These are phyloP conservation scores for Misopates orontium DNA, from an alignment of 257 asterid genomes.

Conservation along the genomic window DNA sequence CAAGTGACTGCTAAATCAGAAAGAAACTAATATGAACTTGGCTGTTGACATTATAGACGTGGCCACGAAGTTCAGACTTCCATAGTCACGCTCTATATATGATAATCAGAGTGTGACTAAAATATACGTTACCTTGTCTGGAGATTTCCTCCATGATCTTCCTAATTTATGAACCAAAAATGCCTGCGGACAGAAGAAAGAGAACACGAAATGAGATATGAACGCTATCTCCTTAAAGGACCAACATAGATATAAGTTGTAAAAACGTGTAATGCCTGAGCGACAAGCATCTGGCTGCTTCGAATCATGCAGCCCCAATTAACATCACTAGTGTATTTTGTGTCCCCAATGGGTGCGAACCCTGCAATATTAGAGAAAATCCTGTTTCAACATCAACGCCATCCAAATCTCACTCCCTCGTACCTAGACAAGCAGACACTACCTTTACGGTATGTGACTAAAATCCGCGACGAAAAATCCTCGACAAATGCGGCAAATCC, in stretches of 20 bases:
- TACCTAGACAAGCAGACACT: background rate
- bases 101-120: no score
- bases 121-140: constrained; percentile 51
- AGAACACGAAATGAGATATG: background rate
- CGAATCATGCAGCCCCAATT: constrained; percentile 99
- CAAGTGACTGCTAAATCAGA: constrained; percentile 59
- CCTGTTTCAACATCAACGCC: constrained; percentile 6
- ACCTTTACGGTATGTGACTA: constrained; percentile 94
- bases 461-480: constrained; percentile 86
- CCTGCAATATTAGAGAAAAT: constrained; percentile 46
- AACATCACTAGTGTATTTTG: constrained; percentile 83
- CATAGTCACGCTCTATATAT: background rate
- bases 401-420: background rate
- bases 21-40: constrained; percentile 20
- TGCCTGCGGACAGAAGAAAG: constrained; percentile 50
- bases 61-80: background rate
- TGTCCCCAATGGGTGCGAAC: constrained; percentile 67
- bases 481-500: constrained; percentile 85
- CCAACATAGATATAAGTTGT: constrained; percentile 9
- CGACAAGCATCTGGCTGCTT: constrained; percentile 99
- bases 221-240: constrained; percentile 10
- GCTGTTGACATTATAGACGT: constrained; percentile 5
- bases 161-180: constrained; percentile 76
- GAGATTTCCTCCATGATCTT: constrained; percentile 89
- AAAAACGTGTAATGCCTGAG: constrained; percentile 60